Conservation (phyloP, 139 green algal species). For the Coelastrella sp. region DNA sequence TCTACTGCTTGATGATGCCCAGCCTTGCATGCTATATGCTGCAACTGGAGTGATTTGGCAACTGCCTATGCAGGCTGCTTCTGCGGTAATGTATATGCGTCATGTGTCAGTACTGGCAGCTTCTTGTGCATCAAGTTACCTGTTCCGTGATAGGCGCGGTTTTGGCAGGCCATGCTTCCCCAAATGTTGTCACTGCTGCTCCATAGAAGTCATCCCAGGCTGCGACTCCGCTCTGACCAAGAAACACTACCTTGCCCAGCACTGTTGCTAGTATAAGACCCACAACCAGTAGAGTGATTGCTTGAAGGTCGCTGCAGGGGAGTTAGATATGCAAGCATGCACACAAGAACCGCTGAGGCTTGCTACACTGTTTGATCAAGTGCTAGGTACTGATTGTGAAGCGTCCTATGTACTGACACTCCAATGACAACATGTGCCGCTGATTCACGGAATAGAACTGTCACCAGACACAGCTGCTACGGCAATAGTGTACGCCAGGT, state of each 20-base stretch:
- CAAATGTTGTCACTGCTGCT: conserved; percentile 3
- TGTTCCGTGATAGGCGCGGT: background rate
- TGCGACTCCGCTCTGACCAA: background rate
- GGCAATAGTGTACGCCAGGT: too few species aligned
- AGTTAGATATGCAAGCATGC: background rate
- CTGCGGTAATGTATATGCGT: background rate
- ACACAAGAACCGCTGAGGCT: background rate
- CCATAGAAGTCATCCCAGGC: conserved; percentile 12
- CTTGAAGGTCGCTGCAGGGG: conserved; percentile 26
- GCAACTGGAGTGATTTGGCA: background rate
- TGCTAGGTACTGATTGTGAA: background rate
- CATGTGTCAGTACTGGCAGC: too few species aligned
- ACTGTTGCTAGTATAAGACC: background rate
- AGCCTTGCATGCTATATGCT: too few species aligned
- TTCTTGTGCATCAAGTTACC: background rate
- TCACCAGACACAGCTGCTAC: too few species aligned
- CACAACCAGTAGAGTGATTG: background rate
- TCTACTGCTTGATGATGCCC: too few species aligned
- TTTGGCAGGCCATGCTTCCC: background rate
- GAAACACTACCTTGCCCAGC: conserved; percentile 13
- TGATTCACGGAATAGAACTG: too few species aligned
- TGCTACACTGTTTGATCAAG: background rate
- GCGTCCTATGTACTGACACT: background rate
- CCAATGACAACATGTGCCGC: too few species aligned
- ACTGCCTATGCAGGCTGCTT: background rate